Evolutionary conservation across 306 rosid species (phyloP).

Genomic region (Cucurbita pepo): DNA sequence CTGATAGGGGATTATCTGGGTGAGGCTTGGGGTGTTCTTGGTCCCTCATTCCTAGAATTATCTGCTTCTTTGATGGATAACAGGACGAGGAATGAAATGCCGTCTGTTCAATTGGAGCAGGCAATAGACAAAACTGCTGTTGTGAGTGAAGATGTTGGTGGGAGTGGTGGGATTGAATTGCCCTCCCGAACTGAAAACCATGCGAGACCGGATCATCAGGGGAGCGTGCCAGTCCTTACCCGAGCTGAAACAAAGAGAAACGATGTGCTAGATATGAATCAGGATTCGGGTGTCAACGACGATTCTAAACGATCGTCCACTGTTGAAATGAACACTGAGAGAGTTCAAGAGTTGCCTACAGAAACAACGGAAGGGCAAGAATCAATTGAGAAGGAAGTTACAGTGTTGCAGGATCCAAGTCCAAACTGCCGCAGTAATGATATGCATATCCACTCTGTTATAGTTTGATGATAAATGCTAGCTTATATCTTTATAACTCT

Average conservation of each 20-base stretch:
- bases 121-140: background rate
- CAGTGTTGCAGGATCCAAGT: background rate
- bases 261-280: background rate
- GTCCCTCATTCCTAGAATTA: conserved; percentile 33
- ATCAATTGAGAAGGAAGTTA: background rate
- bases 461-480: background rate
- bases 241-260: background rate
- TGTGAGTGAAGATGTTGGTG: conserved; percentile 2
- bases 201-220: background rate
- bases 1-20: conserved; percentile 24
- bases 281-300: background rate
- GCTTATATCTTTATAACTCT: background rate
- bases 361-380: background rate
- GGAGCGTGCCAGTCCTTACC: background rate
- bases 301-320: background rate
- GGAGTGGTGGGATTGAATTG: background rate
- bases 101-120: background rate
- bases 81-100: background rate
- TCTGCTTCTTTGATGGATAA: conserved; percentile 6
- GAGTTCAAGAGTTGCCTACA: background rate
- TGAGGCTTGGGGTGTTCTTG: conserved; percentile 45
- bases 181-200: background rate
- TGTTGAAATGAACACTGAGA: background rate
- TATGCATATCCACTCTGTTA: background rate
- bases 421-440: conserved; percentile 2